Conservation (phyloP, 1,284 basidiomycete genomes). For the Ceraceosorus bombacis region DNA sequence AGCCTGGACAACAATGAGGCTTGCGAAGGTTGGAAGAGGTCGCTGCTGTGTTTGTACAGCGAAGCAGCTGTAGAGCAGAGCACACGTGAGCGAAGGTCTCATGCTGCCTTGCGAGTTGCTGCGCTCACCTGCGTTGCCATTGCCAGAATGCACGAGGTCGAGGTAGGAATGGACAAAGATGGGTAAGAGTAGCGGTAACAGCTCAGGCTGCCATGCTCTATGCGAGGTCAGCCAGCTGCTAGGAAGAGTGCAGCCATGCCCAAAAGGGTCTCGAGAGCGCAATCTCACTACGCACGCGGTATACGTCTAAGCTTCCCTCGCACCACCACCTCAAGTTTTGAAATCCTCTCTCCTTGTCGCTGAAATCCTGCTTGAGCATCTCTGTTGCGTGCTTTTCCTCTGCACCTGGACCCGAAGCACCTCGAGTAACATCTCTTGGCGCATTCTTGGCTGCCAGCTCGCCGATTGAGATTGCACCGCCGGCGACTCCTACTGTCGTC, state of each 20-base stretch:
- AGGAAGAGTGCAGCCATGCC: slow-evolving; percentile 3
- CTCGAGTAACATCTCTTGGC: slow-evolving; percentile 48
- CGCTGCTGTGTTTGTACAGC: slow-evolving; percentile 68
- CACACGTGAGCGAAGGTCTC: not conserved
- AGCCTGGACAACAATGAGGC: slow-evolving; percentile 69
- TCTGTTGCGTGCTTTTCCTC: slow-evolving; percentile 60
- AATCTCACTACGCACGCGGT: slow-evolving; percentile 56
- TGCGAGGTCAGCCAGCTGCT: too few species aligned
- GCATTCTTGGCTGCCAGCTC: slow-evolving; percentile 47
- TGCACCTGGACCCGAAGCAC: slow-evolving; percentile 41
- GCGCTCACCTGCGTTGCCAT: slow-evolving; percentile 52
- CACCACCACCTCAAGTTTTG: slow-evolving; percentile 87
- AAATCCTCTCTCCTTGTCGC: slow-evolving; percentile 79
- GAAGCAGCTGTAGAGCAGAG: slow-evolving; percentile 50
- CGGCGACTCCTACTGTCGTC: slow-evolving; percentile 44
- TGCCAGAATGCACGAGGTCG: slow-evolving; percentile 82
- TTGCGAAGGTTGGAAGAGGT: slow-evolving; percentile 64
- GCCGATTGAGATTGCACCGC: slow-evolving; percentile 56
- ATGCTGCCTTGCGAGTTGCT: not conserved
- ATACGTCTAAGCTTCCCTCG: slow-evolving; percentile 77
- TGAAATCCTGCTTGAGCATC: slow-evolving; percentile 72
- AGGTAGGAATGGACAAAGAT: slow-evolving; percentile 97
- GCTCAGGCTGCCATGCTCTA: slow-evolving; percentile 59
- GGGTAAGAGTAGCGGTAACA: slow-evolving; percentile 83
- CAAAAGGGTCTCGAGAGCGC: not conserved